Evolutionary conservation across 345 rosid species (phyloP).

Genomic region (Isatis tinctoria): DNA sequence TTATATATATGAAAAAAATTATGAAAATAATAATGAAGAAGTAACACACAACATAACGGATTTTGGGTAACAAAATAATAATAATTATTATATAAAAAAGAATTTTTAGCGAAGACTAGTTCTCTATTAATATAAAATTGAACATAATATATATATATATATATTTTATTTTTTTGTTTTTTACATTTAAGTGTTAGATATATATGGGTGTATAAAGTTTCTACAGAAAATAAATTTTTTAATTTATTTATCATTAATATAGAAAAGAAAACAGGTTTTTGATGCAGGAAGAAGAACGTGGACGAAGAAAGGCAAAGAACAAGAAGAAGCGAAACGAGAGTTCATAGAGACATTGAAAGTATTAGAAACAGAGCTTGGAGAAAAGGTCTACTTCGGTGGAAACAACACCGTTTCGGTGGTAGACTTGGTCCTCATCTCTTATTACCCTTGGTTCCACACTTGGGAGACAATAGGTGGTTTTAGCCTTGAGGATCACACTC

Average conservation of each 20-base stretch:
- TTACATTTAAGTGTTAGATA: no score
- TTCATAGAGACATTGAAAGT: conserved; percentile 23
- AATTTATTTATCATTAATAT: not conserved
- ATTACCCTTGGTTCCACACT: conserved; percentile 36
- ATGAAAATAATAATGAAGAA: not conserved
- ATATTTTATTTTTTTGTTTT: no score
- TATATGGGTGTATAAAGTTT: no score
- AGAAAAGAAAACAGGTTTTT: conserved; percentile 16
- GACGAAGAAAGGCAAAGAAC: conserved; percentile 35
- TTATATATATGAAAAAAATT: not conserved
- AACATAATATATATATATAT: no score
- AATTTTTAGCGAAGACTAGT: not conserved
- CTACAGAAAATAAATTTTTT: not conserved
- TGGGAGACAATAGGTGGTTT: conserved; percentile 30
- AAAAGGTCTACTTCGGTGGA: conserved; percentile 32
- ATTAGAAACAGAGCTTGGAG: conserved; percentile 31
- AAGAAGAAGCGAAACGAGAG: conserved; percentile 33
- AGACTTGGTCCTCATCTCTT: conserved; percentile 30
- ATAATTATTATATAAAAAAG: not conserved
- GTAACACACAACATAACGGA: not conserved
- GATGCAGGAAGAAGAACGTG: conserved; percentile 33
- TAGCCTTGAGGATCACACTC: conserved; percentile 22
- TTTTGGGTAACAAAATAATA: not conserved
- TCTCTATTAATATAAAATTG: not conserved
- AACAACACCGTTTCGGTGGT: conserved; percentile 25